Base-by-base conservation (phyloP, 805 yeast genomes). In the Pichia manshurica region DNA sequence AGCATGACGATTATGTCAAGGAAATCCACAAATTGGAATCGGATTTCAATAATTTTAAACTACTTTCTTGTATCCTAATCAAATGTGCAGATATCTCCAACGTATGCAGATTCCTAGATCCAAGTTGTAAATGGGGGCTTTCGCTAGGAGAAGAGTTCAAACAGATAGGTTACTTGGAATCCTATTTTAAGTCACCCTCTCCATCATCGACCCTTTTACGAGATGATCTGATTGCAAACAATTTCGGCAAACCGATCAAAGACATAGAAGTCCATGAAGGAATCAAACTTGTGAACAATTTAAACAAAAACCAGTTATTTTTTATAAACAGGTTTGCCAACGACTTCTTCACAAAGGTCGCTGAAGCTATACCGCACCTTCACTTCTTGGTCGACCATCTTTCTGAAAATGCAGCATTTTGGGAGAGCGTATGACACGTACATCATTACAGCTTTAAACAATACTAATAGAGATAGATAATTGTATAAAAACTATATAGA, bases 11-110 rank as follows among this genome's bases (percentile, higher is more conserved):
- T 39, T 89, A 84, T 64, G 79, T 84, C 49, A 69, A 71, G 32
- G 70, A 75, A 56, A 70, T 89, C 56, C 68, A 68, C 35, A 60
- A 64, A 35, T 39, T 53, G 42, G 48, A 54, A 39, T 53, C 65
- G 53, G 47, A 60, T 51, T 45, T 63, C 57, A 50, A 56, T 31
- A 45, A 56, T 25, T 49, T 61, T 13, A 47, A 54, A 48, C 72
- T 85, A 53, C 66, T 88, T 34, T 72, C 84, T 39, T 76, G 87
- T 22, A 67, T 89, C 50, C 73, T 91, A 51, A 79, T 93, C 51
- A 93, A 93, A 69, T 88, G 96, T 65, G 97, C 98, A 3, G 99
- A 93, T 67, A 88, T 93, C 40, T 87, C 96, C 23, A 93, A 93
- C 63, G 96, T 90, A 20, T 80, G 96, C 9, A 71, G 98, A 51